Evolutionary conservation across 805 yeast species (phyloP), one percentile per base, ranked within the genome.

Genomic region (Kodamaea lidongshanica): DNA sequence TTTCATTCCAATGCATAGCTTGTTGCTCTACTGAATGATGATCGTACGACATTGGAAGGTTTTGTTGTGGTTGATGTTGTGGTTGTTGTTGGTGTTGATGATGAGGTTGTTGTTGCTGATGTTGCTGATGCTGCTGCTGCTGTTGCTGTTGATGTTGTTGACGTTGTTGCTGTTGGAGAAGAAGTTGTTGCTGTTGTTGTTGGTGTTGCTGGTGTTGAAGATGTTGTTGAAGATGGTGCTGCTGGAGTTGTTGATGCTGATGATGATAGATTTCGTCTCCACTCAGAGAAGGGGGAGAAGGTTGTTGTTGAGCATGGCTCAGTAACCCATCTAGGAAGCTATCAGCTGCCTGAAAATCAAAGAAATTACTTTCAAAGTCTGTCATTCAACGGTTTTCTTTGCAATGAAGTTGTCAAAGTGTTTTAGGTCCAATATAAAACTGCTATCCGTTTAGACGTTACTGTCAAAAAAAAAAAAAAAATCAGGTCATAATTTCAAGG

Each of bases 321-420:
- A 54, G 44, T 10, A 58, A 45, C 21, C 42, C 41, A 28, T 48
- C 49, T 27, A 58, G 41, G 28, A 58, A 56, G 30, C 30, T 43
- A 32, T 57, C 60, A 10, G 62, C 44, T 20, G 49, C 42, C 12
- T 50, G 57, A 35, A 58, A 57, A 32, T 41, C 43, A 32, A 37
- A 39, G 37, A 27, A 39, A 24, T 24, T 32, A 27, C 19, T 23
- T 16, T 39, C 41, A 23, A 37, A 35, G 16, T 41, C 45, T 12
- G 44, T 21, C 44, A 40, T 40, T n/a, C 16, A 11, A 16, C 10
- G 20, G 18, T 16, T 25, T 25, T 15, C 20, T 13, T 14, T 15
- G 27, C n/a, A n/a, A n/a, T n/a, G n/a, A n/a, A n/a, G n/a, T n/a
- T n/a, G n/a, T n/a, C n/a, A n/a, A n/a, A n/a, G n/a, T n/a, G n/a